Conservation (phyloP, 2,329 filamentous ascomycete genomes). For the Herpotrichia juniperi region DNA sequence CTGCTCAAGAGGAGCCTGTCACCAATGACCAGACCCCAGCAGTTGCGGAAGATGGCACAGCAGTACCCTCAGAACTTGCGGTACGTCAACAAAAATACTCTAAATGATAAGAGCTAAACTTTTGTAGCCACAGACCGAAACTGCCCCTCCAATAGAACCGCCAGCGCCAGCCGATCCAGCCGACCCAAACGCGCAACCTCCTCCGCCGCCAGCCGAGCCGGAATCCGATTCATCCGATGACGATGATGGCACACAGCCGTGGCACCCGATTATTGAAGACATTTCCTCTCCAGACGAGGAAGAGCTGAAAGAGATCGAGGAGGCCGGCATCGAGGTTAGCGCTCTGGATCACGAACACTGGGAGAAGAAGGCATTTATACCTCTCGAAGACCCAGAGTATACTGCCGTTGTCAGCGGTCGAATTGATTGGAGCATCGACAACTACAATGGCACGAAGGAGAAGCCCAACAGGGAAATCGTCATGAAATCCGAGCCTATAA, state of each 20-base stretch:
- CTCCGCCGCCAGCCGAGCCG: slow-evolving; percentile 38
- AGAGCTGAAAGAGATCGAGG: slow-evolving; percentile 65
- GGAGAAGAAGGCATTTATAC: slow-evolving; percentile 62
- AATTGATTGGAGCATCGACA: slow-evolving; percentile 64
- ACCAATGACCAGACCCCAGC: slow-evolving; percentile 14
- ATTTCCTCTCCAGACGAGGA: slow-evolving; percentile 60
- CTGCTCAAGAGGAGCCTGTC: slow-evolving; percentile 9
- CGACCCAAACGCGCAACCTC: slow-evolving; percentile 32
- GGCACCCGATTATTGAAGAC: slow-evolving; percentile 64
- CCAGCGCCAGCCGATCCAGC: slow-evolving; percentile 27
- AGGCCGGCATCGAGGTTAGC: slow-evolving; percentile 55
- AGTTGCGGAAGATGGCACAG: neutral
- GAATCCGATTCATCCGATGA: slow-evolving; percentile 45
- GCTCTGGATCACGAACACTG: slow-evolving; percentile 65
- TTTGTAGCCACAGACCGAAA: slow-evolving; percentile 19
- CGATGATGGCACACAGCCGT: slow-evolving; percentile 47
- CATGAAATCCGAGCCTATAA: slow-evolving; percentile 63
- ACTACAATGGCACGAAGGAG: slow-evolving; percentile 66
- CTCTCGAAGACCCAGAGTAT: slow-evolving; percentile 65
- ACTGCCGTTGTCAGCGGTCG: slow-evolving; percentile 59
- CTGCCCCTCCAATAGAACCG: slow-evolving; percentile 22
- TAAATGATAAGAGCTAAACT: slow-evolving; percentile 12
- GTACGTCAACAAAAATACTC: slow-evolving; percentile 16
- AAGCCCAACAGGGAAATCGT: slow-evolving; percentile 63
- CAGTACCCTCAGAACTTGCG: slow-evolving; percentile 8